phyloP scores from a whole-genome alignment of 2,329 filamentous ascomycete genomes.

The Tolypocladium inflatum region DNA sequence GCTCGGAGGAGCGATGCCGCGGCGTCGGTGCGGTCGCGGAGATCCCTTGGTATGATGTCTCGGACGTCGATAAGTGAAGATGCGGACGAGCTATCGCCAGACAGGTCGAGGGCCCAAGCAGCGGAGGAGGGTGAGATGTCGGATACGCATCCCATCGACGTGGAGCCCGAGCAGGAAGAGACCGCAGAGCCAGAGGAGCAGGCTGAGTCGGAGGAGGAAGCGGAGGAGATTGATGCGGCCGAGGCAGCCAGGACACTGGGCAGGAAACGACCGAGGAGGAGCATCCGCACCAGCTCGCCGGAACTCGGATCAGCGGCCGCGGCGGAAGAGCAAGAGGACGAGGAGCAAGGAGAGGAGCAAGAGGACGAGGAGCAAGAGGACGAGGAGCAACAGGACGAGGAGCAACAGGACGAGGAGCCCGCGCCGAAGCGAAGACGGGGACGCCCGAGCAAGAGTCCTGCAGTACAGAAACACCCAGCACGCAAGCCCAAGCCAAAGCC shows the following conservation, averaged over 20 bases:
- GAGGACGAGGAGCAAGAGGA: neutral
- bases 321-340: slow-evolving; percentile 14
- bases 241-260: slow-evolving; percentile 33
- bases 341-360: too few species aligned
- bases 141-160: neutral
- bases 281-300: slow-evolving; percentile 26
- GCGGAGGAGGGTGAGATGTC: slow-evolving; percentile 2
- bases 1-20: slow-evolving; percentile 23
- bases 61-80: slow-evolving; percentile 9
- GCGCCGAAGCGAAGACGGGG: slow-evolving; percentile 28
- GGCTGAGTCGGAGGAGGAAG: slow-evolving; percentile 20
- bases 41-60: slow-evolving; percentile 2
- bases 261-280: slow-evolving; percentile 32
- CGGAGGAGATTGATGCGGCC: slow-evolving; percentile 31
- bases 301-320: slow-evolving; percentile 27
- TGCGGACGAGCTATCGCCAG: slow-evolving; percentile 24
- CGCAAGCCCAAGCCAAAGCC: slow-evolving; percentile 11
- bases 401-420: slow-evolving; percentile 9
- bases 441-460: slow-evolving; percentile 27
- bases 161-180: slow-evolving; percentile 12
- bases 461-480: slow-evolving; percentile 29
- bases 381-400: slow-evolving; percentile 12
- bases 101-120: slow-evolving; percentile 7
- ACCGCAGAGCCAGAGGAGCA: slow-evolving; percentile 4
- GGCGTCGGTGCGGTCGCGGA: slow-evolving; percentile 20